Evolutionary conservation across 768 basidiomycete species (phyloP), one percentile per base, ranked within the genome.

Genomic region (Pholiota molesta): DNA sequence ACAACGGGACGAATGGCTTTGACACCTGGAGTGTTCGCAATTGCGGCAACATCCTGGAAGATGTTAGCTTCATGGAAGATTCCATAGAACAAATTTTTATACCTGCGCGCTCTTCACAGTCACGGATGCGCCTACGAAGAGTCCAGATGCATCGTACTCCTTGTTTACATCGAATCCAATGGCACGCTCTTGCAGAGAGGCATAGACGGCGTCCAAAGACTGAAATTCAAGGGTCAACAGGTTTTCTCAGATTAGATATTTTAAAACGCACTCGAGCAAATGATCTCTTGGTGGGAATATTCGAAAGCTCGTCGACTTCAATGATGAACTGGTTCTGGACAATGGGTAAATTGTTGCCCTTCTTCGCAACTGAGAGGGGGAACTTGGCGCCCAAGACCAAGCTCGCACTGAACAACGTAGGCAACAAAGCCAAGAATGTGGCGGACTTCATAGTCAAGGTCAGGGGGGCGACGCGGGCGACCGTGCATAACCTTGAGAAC

Each of bases 71-170:
- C 29, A 35, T 42, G 17, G n/a, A 13, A 35, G 45, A 11, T 31
- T 45, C 29, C 21, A 14, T 7, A 31, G 59, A 11, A 16, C 45
- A 7, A 44, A 61, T 13, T 33, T 17, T 7, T 60, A 40, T 70
- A 73, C 74, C 64, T 72, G 71, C 10, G 72, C n/a, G 17, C 37
- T 61, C 39, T 72, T 68, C 37, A 89, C 66, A 19, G 79, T 80
- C 54, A 89, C 65, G 40, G 83, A 78, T 29, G 83, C 87, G 5
- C 89, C 89, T 29, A 85, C 73, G 67, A 90, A 88, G 13, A 90
- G 62, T 0, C 80, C 83, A 3, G 76, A 73, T 0, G 78, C 66
- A 57, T 87, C 77, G 74, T 79, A 90, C 64, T 84, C 84, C 64
- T 78, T 81, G 56, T 78, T 74, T 10, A 87, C 79, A 21, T 79